These are phyloP conservation scores for Amauroascus niger DNA, from an alignment of 2,329 filamentous ascomycete species.

Conservation along the genomic window DNA sequence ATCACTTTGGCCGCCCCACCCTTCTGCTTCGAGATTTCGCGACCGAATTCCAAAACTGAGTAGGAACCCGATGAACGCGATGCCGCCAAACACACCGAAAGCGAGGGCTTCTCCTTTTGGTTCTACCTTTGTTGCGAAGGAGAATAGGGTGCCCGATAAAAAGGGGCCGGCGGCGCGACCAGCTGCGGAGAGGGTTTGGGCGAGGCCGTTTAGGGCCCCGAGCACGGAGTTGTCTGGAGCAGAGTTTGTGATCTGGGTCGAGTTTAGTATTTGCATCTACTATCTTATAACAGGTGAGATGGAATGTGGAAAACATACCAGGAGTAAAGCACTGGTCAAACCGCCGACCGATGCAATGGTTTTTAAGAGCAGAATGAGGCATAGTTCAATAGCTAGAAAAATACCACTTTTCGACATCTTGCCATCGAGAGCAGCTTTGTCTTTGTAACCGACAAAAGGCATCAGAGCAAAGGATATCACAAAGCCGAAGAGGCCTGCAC, in stretches of 20 bases:
- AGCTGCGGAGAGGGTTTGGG: constrained; percentile 84
- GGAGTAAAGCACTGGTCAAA: constrained; percentile 73
- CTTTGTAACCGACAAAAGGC: constrained; percentile 77
- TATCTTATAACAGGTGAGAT: not conserved
- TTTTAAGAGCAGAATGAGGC: constrained; percentile 70
- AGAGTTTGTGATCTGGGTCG: constrained; percentile 73
- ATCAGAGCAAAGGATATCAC: constrained; percentile 75
- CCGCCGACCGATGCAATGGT: constrained; percentile 85
- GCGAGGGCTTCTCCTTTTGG: constrained; percentile 76
- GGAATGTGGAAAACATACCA: constrained; percentile 49
- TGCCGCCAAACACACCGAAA: constrained; percentile 78
- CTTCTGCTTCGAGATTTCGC: constrained; percentile 49
- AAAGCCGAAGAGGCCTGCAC: constrained; percentile 66
- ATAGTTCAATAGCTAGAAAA: constrained; percentile 75
- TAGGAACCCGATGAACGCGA: constrained; percentile 70
- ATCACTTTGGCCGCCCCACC: constrained; percentile 39
- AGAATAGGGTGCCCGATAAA: constrained; percentile 76
- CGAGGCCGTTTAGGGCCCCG: constrained; percentile 83
- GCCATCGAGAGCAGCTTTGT: constrained; percentile 48
- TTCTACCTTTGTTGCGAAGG: constrained; percentile 59
- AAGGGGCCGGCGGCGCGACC: constrained; percentile 84
- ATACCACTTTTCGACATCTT: constrained; percentile 50
- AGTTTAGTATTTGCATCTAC: not conserved
- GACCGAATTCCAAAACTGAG: constrained; percentile 69
- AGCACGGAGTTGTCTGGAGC: constrained; percentile 76